Evolutionary conservation across 106 monocot species (phyloP).

Genomic region (Agapanthus africanus): DNA sequence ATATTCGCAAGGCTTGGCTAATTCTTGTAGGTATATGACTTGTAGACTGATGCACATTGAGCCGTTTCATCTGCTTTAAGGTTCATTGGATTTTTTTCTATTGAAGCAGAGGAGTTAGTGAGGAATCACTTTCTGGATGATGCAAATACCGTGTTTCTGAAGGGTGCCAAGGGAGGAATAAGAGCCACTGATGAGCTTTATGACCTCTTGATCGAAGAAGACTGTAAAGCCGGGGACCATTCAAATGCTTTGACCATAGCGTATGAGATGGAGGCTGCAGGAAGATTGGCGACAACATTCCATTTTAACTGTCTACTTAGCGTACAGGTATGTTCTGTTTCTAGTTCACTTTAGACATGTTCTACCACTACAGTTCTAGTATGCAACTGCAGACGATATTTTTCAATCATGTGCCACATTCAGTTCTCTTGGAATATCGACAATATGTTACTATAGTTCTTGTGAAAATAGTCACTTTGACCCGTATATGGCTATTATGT

Average conservation of each 20-base stretch:
- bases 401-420: no score
- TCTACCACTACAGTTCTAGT: background rate
- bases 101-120: constrained; percentile 71
- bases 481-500: no score
- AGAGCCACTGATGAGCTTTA: constrained; percentile 90
- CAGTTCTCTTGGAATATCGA: background rate
- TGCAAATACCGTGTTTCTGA: constrained; percentile 87
- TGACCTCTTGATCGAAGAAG: constrained; percentile 91
- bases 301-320: constrained; percentile 98
- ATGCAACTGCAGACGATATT: no score
- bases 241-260: constrained; percentile 97
- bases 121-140: constrained; percentile 63
- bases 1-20: constrained; percentile 91
- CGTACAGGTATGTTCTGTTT: constrained; percentile 75
- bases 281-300: constrained; percentile 98
- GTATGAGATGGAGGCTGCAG: constrained; percentile 96
- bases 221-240: constrained; percentile 97
- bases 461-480: no score
- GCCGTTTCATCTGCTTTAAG: constrained; percentile 6
- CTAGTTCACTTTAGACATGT: background rate
- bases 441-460: no score
- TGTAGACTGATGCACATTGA: background rate
- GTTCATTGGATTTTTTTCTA: constrained; percentile 5
- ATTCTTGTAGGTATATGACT: constrained; percentile 66
- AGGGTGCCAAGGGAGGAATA: constrained; percentile 84